Evolutionary conservation across 1,284 basidiomycete genomes (phyloP), one percentile per base, ranked within the genome.

Genomic region (Microbotryum silenes-acaulis): DNA sequence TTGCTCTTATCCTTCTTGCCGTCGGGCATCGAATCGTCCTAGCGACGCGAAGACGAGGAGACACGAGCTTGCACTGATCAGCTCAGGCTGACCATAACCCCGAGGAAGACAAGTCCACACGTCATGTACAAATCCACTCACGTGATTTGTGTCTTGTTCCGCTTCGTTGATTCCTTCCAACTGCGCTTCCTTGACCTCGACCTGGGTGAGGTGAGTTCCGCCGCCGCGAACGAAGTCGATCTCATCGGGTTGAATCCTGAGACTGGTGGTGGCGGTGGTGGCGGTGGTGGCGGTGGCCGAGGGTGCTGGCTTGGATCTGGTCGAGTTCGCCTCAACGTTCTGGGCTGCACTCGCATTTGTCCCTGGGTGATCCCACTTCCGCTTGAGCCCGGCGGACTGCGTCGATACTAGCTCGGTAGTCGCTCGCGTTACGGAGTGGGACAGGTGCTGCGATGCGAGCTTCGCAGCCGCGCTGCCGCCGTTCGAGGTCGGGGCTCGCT

Each of bases 211-310:
- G 46, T 80, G 75, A 5, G 79, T 77, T 47, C 82, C 81, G n/a
- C 82, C 82, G 21, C 94, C 96, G 72, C 96, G 84, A 52, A 93
- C 93, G 75, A 97, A 98, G 77, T 97, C 91, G 63, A 91, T 83
- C 73, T 94, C 90, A 51, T 91, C 64, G 2, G 66, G 69, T 18
- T 59, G 59, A 51, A 58, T 68, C 21, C 68, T 42, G 51, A 68
- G 31, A 48, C 60, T 61, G 20, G 57, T 51, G n/a, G 42, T 50
- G 33, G 61, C 59, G 31, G 27, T 25, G 5, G 56, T 50, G 23
- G 23, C 23, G 23, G 23, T 23, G 21, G 27, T 23, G 21, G 27
- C 29, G 29, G 29, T 31, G 8, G 51, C 16, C 33, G 27, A n/a
- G 12, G 25, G 23, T 25, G 12, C 51, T 33, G 23, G n/a, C 25